phyloP scores from a whole-genome alignment of 1,139 yeast species.

The Geotrichum restrictum region DNA sequence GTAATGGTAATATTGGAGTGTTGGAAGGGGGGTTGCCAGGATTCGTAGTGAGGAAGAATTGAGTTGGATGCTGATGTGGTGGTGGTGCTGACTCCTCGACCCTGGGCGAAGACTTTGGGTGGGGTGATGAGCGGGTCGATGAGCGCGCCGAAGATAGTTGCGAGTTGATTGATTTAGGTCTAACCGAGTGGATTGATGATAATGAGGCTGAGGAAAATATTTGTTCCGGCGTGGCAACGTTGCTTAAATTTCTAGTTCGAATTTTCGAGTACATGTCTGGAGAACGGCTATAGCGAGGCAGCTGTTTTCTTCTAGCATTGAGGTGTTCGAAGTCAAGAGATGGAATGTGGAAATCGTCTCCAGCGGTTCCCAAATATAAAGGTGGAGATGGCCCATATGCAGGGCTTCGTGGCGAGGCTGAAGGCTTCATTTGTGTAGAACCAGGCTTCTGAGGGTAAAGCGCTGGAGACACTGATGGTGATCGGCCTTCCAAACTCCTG shows the following conservation, averaged over 20 bases:
- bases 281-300: not conserved
- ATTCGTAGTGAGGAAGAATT: slow-evolving; percentile 7
- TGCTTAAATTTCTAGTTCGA: slow-evolving; percentile 1
- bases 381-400: not conserved
- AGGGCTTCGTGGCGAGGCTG: slow-evolving; percentile 3
- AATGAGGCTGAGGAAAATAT: slow-evolving; percentile 8
- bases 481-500: not conserved
- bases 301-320: not conserved
- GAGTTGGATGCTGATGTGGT: slow-evolving; percentile 4
- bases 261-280: not conserved
- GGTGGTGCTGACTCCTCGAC: not conserved
- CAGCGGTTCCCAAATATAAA: not conserved
- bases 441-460: slow-evolving; percentile 1
- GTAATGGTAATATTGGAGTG: too few species aligned
- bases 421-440: not conserved
- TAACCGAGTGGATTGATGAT: slow-evolving; percentile 3
- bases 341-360: slow-evolving; percentile 5
- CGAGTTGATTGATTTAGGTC: not conserved
- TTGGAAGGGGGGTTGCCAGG: too few species aligned
- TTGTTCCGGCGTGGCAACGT: slow-evolving; percentile 15
- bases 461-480: slow-evolving; percentile 7
- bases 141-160: not conserved
- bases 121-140: not conserved
- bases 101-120: not conserved
- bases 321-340: slow-evolving; percentile 8